Evolutionary conservation across 495 filamentous ascomycete genomes (phyloP), one percentile per base, ranked within the genome.

Genomic region (Pyrenula massariospora): DNA sequence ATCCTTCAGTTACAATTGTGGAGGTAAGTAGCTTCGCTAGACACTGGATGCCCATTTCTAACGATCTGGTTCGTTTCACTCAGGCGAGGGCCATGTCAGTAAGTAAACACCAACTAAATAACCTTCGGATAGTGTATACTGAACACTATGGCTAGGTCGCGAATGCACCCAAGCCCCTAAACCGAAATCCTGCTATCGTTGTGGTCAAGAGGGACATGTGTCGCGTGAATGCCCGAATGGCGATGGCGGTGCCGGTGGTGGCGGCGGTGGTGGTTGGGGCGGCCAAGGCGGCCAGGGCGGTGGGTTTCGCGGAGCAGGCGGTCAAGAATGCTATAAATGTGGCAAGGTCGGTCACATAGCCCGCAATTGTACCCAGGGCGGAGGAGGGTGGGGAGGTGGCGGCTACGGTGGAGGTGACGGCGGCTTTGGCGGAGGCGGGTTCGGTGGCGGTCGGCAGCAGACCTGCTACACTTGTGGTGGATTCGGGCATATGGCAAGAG

Each of bases 241-340:
- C 48, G 67, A 71, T 56, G 73, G 76, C 56, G 77, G 78, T 60
- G 73, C 73, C 50, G 66, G 67, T 61, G 77, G 78, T 60, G 73
- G 73, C 50, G 66, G 67, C 61, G 77, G 73, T 56, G 69, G 74
- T 56, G 76, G 69, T 56, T 71, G 68, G 56, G 62, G 67, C 54
- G 66, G 70, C 54, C 68, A 72, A 54, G 68, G 73, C 54, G 64
- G 67, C 23, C 60, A 52, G 52, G 62, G 59, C 67, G 65, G 79
- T 47, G 70, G 62, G 36, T 62, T 60, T 12, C 66, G 69, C 52
- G 66, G 69, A 59, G 68, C 73, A 58, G 62, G 69, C 19, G 79
- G 80, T 52, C 82, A 87, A 64, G 86, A 97, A 71, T 98, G 93
- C 84, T 98, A 98, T 86, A 97, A 97, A 84, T 98, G 94, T 75